phyloP scores from a whole-genome alignment of 306 rosid genomes.

The Neltuma alba region DNA sequence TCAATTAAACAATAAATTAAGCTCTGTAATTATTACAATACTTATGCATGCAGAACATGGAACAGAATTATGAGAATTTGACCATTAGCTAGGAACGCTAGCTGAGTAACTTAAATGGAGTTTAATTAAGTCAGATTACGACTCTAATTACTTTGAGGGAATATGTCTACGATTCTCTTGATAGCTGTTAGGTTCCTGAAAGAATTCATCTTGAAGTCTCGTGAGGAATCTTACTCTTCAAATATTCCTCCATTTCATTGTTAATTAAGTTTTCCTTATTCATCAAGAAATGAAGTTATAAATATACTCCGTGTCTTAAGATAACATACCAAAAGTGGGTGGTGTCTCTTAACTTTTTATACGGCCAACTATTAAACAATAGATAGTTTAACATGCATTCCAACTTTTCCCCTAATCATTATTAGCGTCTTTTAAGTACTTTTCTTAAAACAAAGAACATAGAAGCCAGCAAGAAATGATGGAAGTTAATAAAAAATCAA shows the following conservation, averaged over 20 bases:
- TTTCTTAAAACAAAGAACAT: constrained; percentile 31
- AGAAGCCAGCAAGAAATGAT: constrained; percentile 60
- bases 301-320: background rate
- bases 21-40: background rate
- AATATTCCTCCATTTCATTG: background rate
- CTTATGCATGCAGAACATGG: constrained; percentile 14
- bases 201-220: constrained; percentile 18
- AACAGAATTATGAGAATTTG: constrained; percentile 28
- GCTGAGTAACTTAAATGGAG: constrained; percentile 7
- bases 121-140: constrained; percentile 23
- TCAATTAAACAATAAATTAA: background rate
- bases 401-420: constrained; percentile 63
- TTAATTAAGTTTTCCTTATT: background rate
- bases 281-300: constrained; percentile 22
- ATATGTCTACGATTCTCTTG: constrained; percentile 16
- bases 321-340: constrained; percentile 29
- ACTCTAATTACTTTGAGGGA: constrained; percentile 15
- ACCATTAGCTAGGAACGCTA: constrained; percentile 22
- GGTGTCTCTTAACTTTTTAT: background rate
- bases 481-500: constrained; percentile 40
- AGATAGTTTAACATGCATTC: constrained; percentile 48
- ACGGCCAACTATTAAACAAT: constrained; percentile 40
- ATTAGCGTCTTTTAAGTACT: constrained; percentile 55
- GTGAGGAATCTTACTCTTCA: constrained; percentile 19
- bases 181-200: background rate